Conservation (phyloP, 2,329 filamentous ascomycete species). For the Plectosphaerella plurivora region DNA sequence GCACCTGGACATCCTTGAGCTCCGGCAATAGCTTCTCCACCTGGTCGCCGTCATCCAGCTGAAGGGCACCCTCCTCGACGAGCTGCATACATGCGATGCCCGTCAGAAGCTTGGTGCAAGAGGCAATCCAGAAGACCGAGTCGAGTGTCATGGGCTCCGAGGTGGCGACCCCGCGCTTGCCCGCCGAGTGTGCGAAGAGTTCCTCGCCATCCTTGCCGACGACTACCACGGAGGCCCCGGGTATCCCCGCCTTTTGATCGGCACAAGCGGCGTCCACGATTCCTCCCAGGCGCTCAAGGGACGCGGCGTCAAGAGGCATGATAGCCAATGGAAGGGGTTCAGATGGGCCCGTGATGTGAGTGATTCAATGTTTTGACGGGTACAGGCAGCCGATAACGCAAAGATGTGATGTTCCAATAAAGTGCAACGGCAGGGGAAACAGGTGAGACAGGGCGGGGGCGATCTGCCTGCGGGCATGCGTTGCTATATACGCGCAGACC, state of each 20-base stretch:
- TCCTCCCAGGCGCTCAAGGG: conserved; percentile 4
- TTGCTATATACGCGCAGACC: no score
- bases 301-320: conserved; percentile 8
- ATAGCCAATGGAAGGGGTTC: no score
- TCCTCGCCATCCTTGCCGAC: conserved; percentile 43
- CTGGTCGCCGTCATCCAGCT: conserved; percentile 41
- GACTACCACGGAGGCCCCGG: conserved; percentile 39
- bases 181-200: conserved; percentile 42
- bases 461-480: no score
- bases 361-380: no score
- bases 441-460: not conserved
- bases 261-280: conserved; percentile 31
- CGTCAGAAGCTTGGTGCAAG: conserved; percentile 52
- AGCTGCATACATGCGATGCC: conserved; percentile 53
- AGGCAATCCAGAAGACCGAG: conserved; percentile 56
- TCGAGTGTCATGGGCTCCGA: conserved; percentile 54
- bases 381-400: not conserved
- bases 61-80: conserved; percentile 45
- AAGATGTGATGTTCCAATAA: not conserved
- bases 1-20: conserved; percentile 40
- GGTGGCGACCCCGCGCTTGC: conserved; percentile 36
- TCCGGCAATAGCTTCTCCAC: conserved; percentile 45
- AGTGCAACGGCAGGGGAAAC: conserved; percentile 5
- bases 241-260: conserved; percentile 33
- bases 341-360: not conserved